Percentiles rank a stretch among this genome's conserved stretches.
These are phyloP conservation scores for Cenococcum geophilum DNA, from an alignment of 495 filamentous ascomycete species.

Conservation along the genomic window DNA sequence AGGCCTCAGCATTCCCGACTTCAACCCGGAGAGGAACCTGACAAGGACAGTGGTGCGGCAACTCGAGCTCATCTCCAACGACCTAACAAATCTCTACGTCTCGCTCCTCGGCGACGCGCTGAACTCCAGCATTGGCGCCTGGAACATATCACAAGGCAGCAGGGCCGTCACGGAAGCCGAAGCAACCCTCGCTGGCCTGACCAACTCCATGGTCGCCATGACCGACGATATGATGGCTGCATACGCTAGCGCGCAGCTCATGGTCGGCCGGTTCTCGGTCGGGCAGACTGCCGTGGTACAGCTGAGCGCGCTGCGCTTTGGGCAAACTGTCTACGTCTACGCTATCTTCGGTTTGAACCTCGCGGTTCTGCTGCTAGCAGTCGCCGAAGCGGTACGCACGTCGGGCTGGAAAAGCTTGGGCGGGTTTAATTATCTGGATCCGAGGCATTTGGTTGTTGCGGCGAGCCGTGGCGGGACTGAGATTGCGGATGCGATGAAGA, in stretches of 20 bases:
- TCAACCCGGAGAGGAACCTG: conserved; percentile 35
- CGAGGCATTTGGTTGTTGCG: conserved; percentile 20
- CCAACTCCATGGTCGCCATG: conserved; percentile 35
- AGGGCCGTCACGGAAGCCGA: conserved; percentile 19
- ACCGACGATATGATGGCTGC: conserved; percentile 37
- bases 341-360: conserved; percentile 27
- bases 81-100: conserved; percentile 36
- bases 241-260: conserved; percentile 36
- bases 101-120: conserved; percentile 36
- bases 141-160: conserved; percentile 13
- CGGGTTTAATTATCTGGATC: conserved; percentile 24
- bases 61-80: conserved; percentile 32
- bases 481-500: conserved; percentile 8
- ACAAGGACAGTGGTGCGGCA: conserved; percentile 31
- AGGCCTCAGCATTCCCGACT: conserved; percentile 16
- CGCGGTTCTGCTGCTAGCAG: conserved; percentile 14
- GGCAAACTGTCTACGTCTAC: conserved; percentile 35
- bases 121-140: conserved; percentile 34
- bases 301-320: conserved; percentile 29
- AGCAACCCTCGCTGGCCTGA: conserved; percentile 33
- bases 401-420: conserved; percentile 15
- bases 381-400: conserved; percentile 15
- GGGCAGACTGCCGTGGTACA: conserved; percentile 13
- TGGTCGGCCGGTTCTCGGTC: conserved; percentile 27
- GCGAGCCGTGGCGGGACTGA: conserved; percentile 13